Percentiles rank a stretch among this genome's conserved stretches.
phyloP scores from a whole-genome alignment of 108 stramenopile species.

The Skeletonema tropicum region DNA sequence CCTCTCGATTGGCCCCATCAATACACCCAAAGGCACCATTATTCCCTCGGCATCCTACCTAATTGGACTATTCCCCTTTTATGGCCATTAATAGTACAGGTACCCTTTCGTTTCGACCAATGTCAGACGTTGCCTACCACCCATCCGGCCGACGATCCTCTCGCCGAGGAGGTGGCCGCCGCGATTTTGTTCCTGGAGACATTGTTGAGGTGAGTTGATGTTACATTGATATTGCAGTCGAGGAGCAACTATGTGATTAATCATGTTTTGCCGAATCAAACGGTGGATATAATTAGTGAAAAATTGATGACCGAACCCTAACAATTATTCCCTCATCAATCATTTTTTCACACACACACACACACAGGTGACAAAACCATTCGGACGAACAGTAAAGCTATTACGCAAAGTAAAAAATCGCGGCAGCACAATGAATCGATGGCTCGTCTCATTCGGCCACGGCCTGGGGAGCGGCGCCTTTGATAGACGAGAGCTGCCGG shows the following conservation, averaged over 20 bases:
- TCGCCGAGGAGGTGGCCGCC: constrained; percentile 5
- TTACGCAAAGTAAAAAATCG: constrained; percentile 2
- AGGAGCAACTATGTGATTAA: not conserved
- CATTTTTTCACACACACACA: not conserved
- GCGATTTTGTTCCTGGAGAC: constrained; percentile 11
- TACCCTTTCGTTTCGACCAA: not conserved
- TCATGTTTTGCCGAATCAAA: not conserved
- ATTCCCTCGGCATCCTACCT: not conserved
- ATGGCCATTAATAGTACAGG: constrained; percentile 3
- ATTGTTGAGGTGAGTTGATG: constrained; percentile 8
- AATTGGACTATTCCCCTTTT: not conserved
- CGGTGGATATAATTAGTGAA: not conserved
- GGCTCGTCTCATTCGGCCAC: constrained; percentile 3
- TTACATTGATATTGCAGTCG: not conserved
- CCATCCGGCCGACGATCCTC: constrained; percentile 2
- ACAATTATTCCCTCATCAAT: not conserved
- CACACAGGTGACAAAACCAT: constrained; percentile 3
- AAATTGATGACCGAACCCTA: not conserved
- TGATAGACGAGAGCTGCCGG: not conserved
- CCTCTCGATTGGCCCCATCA: not conserved
- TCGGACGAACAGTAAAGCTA: constrained; percentile 5
- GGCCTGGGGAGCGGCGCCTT: constrained; percentile 9
- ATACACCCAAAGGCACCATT: not conserved
- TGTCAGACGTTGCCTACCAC: constrained; percentile 3
- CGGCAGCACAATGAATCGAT: not conserved